Conservation (phyloP, 169 alveolate genomes). For the Eimeria necatrix region DNA sequence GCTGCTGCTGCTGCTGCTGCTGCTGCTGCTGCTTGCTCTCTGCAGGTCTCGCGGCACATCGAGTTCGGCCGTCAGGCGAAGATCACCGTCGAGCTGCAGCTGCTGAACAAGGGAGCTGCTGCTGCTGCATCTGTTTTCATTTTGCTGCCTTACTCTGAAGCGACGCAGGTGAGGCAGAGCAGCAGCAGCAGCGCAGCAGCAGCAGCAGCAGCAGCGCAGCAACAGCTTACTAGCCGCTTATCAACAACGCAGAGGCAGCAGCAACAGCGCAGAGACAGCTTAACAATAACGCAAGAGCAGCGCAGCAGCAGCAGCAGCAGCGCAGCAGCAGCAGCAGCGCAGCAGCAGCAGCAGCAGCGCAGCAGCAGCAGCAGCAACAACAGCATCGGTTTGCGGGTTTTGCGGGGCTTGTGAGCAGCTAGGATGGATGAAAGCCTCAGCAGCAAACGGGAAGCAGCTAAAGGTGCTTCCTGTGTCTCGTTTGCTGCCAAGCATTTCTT, state of each 20-base stretch:
- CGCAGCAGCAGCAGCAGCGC: constrained; percentile 1
- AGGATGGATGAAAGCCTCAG: constrained; percentile 14
- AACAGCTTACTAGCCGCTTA: not conserved
- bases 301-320: not conserved
- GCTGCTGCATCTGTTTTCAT: not conserved
- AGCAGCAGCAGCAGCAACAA: not conserved
- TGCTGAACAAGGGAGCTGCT: not conserved
- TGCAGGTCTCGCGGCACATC: constrained; percentile 6
- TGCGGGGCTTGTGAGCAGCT: constrained; percentile 29
- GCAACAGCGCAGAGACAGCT: not conserved
- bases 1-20: no score
- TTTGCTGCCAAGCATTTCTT: constrained; percentile 34
- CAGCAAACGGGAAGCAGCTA: not conserved
- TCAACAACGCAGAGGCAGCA: not conserved
- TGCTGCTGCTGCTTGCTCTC: no score
- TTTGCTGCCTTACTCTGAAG: constrained; percentile 37
- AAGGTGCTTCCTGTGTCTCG: not conserved
- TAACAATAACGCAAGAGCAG: not conserved
- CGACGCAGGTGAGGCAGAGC: constrained; percentile 11
- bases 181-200: not conserved
- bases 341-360: not conserved
- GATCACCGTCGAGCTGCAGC: constrained; percentile 18
- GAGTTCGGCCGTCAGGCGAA: constrained; percentile 40
- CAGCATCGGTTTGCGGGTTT: constrained; percentile 4
- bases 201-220: not conserved